Base-by-base conservation (phyloP, 75 land plant species). In the Pinus tabuliformis region DNA sequence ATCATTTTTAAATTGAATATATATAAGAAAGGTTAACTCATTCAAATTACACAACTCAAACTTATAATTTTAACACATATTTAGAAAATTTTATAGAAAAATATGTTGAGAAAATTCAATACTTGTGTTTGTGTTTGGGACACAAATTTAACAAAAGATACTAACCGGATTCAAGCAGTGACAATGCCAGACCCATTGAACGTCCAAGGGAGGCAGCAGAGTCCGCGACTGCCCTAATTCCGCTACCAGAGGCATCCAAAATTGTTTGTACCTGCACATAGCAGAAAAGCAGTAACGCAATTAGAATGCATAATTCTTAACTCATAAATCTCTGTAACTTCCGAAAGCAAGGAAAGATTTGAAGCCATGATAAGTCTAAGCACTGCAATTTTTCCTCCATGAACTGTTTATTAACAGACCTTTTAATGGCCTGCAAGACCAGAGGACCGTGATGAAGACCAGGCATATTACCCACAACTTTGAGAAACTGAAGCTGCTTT, bases 181-280 rank as follows among this genome's bases (percentile, higher is more conserved):
- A 76, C 99, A 96, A 76, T 76, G 91, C 99, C 99, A 96, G 73
- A 96, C 84, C 97, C 97, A 96, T 59, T 85, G 84, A 59, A 93
- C 83, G 74, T 96, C 99, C 18, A 91, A 18, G 49, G 91, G 90
- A 66, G 99, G 92, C 42, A 83, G 85, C 77, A 93, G 84, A 58
- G 21, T 56, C n/a, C 80, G 72, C 5, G 84, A 78, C 58, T 86
- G 87, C 45, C 74, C 64, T 36, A 86, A 75, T 58, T 85, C 76
- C 3, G 78, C 86, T n/a, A 70, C 74, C 83, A 96, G 76, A 54
- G 99, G 97, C 92, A 96, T 88, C 97, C 96, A 96, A n/a, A 90
- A 65, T 77, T 84, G 75, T 58, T 88, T 81, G 78, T 96, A 96
- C 85, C 98, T 93, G 80, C 58, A 52, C 52, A 30, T 45, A 39